These are phyloP conservation scores for Hamamelis virginiana DNA, from an alignment of 164 flowering plant genomes.

Conservation along the genomic window DNA sequence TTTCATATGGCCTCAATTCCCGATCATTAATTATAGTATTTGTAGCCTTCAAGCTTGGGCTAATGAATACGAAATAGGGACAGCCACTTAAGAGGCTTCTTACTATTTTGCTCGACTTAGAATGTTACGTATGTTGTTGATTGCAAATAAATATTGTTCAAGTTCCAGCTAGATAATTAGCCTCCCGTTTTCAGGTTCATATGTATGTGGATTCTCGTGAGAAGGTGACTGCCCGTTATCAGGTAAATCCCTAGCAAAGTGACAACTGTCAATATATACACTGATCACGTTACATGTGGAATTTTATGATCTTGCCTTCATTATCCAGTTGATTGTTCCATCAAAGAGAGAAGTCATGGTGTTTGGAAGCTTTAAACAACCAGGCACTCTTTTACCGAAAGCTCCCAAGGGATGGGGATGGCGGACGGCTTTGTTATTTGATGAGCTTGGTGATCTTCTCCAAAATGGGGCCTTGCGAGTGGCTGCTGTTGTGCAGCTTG, in stretches of 20 bases:
- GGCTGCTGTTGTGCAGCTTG: conserved; percentile 87
- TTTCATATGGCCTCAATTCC: not conserved
- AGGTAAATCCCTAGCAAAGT: conserved; percentile 45
- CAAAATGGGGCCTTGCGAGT: conserved; percentile 86
- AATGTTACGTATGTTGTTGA: not conserved
- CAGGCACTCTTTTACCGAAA: conserved; percentile 91
- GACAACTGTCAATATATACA: not conserved
- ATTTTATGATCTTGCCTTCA: not conserved
- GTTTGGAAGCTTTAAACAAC: conserved; percentile 85
- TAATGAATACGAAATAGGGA: not conserved
- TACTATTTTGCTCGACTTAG: not conserved
- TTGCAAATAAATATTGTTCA: not conserved
- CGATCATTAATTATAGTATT: not conserved
- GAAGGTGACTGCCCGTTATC: conserved; percentile 95
- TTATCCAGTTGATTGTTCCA: conserved; percentile 76
- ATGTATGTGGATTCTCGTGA: conserved; percentile 85
- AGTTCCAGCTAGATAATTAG: not conserved
- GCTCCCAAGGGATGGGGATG: conserved; percentile 99
- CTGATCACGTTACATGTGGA: not conserved
- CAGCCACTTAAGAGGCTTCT: not conserved
- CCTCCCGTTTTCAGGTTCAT: conserved; percentile 57
- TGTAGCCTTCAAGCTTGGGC: too few species aligned
- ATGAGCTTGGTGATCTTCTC: conserved; percentile 84
- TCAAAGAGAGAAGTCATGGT: conserved; percentile 96
- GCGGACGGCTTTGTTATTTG: conserved; percentile 89